Percentiles rank a stretch among this genome's conserved stretches.
Conservation (phyloP, 2,329 filamentous ascomycete genomes). For the Cladophialophora immunda region DNA sequence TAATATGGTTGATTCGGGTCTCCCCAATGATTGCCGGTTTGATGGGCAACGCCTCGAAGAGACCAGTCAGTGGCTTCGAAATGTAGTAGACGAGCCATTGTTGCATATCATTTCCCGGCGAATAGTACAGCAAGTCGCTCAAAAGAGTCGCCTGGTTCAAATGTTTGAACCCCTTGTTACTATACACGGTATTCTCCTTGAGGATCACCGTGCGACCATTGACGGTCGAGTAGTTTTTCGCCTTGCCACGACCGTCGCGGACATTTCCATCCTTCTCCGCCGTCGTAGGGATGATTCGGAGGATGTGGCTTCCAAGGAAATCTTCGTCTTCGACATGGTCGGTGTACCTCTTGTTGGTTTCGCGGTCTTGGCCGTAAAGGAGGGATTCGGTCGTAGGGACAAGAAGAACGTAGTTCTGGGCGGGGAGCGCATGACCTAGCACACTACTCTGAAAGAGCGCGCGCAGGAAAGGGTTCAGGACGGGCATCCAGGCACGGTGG, state of each 20-base stretch:
- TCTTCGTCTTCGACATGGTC: constrained; percentile 91
- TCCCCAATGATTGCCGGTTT: constrained; percentile 39
- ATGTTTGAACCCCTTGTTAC: constrained; percentile 96
- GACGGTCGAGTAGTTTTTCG: constrained; percentile 90
- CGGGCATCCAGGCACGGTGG: constrained; percentile 78
- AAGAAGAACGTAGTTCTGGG: constrained; percentile 91
- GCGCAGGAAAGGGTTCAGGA: constrained; percentile 97
- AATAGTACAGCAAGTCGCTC: constrained; percentile 85
- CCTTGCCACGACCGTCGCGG: constrained; percentile 88
- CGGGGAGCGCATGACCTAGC: constrained; percentile 86
- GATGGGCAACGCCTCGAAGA: constrained; percentile 73
- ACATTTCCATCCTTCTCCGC: constrained; percentile 69
- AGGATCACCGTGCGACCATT: constrained; percentile 94
- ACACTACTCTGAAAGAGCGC: constrained; percentile 98
- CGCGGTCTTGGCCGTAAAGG: constrained; percentile 84
- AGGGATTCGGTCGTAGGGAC: constrained; percentile 94
- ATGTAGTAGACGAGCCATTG: constrained; percentile 99
- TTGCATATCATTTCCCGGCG: constrained; percentile 85
- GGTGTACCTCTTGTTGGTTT: constrained; percentile 77
- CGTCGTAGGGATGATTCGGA: constrained; percentile 74
- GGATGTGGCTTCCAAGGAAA: constrained; percentile 94
- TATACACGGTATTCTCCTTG: constrained; percentile 92
- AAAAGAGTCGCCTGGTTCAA: constrained; percentile 89
- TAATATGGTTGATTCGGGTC: constrained; percentile 37
- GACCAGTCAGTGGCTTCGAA: constrained; percentile 83